A percentile compares a stretch with the other conserved stretches of the same genome.
phyloP scores from a whole-genome alignment of 2,329 filamentous ascomycete species.

The Boeremia exigua region DNA sequence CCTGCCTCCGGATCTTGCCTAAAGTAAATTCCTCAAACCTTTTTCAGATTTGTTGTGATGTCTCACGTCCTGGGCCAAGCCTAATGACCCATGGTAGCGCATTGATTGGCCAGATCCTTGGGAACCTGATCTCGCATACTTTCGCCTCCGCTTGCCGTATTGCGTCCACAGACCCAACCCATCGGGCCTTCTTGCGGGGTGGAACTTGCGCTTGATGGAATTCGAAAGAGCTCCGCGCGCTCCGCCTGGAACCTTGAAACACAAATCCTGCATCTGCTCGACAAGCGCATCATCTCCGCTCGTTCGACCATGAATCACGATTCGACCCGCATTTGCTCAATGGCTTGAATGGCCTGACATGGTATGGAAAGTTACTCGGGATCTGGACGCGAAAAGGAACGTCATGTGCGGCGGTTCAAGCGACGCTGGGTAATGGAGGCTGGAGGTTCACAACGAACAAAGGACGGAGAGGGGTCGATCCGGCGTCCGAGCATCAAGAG shows the following conservation, averaged over 20 bases:
- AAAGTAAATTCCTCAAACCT: not conserved
- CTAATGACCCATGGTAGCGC: not conserved
- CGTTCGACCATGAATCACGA: not conserved
- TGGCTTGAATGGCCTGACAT: not conserved
- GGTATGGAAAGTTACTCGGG: not conserved
- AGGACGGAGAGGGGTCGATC: too few relatives aligned
- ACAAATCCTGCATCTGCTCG: not conserved
- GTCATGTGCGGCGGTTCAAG: too few relatives aligned
- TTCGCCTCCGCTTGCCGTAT: constrained; percentile 5
- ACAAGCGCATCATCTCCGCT: constrained; percentile 1
- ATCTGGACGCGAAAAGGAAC: not conserved
- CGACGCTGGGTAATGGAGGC: not conserved
- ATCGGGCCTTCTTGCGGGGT: constrained; percentile 10
- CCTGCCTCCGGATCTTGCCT: not conserved
- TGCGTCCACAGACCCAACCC: not conserved
- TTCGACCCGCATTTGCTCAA: not conserved
- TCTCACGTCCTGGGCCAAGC: not conserved
- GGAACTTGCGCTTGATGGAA: not conserved
- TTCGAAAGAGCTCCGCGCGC: not conserved
- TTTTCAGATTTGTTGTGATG: not conserved
- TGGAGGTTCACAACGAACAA: not conserved
- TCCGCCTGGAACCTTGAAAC: not conserved
- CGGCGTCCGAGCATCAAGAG: too few relatives aligned
- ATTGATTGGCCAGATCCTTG: constrained; percentile 5
- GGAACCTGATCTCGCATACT: not conserved